Conservation (phyloP, 305 asterid species). For the Fraxinus greggii region DNA sequence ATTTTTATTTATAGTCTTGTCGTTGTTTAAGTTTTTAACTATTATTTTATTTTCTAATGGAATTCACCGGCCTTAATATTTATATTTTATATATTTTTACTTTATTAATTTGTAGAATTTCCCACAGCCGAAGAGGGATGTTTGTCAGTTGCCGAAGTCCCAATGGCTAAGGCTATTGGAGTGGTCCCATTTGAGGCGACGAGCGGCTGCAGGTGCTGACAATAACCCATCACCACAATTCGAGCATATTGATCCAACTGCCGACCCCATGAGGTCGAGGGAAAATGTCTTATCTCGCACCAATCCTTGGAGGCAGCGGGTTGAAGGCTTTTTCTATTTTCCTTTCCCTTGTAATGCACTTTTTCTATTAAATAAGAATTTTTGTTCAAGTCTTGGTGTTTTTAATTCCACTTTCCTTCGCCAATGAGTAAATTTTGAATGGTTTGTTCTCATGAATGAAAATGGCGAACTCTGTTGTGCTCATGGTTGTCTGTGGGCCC, state of each 20-base stretch:
- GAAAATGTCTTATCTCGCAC: background rate
- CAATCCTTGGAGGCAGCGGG: background rate
- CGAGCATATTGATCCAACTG: background rate
- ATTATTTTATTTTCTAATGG: too few species aligned
- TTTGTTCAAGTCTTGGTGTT: background rate
- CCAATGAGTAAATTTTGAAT: background rate
- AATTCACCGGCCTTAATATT: too few species aligned
- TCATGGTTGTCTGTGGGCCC: background rate
- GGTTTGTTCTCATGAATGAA: background rate
- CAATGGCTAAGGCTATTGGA: background rate
- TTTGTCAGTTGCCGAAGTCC: background rate
- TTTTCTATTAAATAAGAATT: background rate
- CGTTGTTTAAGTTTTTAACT: too few species aligned
- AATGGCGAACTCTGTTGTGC: background rate
- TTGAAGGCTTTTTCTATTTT: background rate
- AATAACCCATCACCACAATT: background rate
- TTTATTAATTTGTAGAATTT: background rate
- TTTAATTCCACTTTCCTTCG: background rate
- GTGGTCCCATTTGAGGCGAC: background rate
- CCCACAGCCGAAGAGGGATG: background rate
- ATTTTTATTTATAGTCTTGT: too few species aligned
- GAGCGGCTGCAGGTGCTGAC: background rate
- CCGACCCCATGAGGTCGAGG: background rate
- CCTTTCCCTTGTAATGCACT: background rate
- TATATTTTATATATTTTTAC: too few species aligned